Percentiles rank a stretch among this genome's conserved stretches.
Evolutionary conservation across 306 rosid species (phyloP).

Genomic region (Benincasa hispida): DNA sequence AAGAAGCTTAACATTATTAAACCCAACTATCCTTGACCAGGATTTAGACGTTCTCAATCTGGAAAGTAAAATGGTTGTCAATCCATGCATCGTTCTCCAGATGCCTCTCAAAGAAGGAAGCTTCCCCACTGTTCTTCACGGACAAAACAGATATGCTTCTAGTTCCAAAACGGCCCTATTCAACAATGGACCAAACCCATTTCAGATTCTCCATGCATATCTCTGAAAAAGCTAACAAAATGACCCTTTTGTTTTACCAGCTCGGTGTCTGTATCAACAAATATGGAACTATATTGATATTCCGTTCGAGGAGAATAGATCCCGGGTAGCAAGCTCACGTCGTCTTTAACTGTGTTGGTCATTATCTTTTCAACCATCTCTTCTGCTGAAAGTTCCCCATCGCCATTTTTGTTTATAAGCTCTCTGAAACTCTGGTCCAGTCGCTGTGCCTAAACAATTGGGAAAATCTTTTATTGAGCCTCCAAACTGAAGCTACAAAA

Average conservation of each 20-base stretch:
- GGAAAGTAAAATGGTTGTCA: conserved; percentile 29
- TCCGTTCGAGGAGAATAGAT: conserved; percentile 40
- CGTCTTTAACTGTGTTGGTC: conserved; percentile 49
- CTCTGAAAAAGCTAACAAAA: background rate
- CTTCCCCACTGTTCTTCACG: conserved; percentile 46
- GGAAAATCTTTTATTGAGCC: background rate
- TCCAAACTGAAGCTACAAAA: background rate
- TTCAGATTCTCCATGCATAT: background rate
- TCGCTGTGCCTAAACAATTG: conserved; percentile 44
- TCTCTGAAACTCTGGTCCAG: conserved; percentile 42
- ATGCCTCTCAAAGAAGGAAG: conserved; percentile 42
- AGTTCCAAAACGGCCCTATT: conserved; percentile 71
- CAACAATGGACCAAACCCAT: background rate
- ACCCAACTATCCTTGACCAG: background rate
- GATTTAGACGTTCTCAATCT: background rate
- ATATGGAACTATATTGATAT: conserved; percentile 43
- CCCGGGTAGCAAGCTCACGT: conserved; percentile 40
- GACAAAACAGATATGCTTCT: conserved; percentile 61
- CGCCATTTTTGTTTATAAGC: conserved; percentile 25
- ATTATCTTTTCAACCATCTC: conserved; percentile 58
- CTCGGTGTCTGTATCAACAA: conserved; percentile 27
- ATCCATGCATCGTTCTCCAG: conserved; percentile 43
- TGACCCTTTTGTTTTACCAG: conserved; percentile 17
- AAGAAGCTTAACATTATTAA: background rate
- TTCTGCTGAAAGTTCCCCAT: conserved; percentile 30